Base-by-base conservation (phyloP, 257 asterid genomes). In the Vinca minor region DNA sequence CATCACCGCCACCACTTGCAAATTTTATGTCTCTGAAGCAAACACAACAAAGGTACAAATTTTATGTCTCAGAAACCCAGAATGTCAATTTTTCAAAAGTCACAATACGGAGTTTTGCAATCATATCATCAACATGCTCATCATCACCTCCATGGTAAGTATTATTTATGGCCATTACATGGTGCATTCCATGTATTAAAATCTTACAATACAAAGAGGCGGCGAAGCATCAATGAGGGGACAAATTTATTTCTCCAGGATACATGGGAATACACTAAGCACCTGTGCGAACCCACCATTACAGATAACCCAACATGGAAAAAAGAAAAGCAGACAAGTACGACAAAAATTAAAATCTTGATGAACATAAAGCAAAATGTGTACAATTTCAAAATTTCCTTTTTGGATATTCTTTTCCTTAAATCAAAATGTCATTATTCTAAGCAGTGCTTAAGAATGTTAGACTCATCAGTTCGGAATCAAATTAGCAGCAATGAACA, bases 401-500 rank as follows among this genome's bases (percentile, higher is more conserved):
- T 38, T n/a, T 4, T 12, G 56, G 31, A 21, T 50, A 50, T 50
- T 29, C 5, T 21, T 50, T 20, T 50, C 56, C 56, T 9, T 21
- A 0, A 48, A 10, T 21, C 18, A 50, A 50, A 26, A 2, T 23
- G 57, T 12, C 14, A 1, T 20, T 17, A 25, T 8, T 25, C n/a
- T n/a, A n/a, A n/a, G n/a, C n/a, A n/a, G n/a, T n/a, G 21, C 17
- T 48, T 49, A 2, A 10, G 15, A 49, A 18, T n/a, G 4, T 8
- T 8, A 20, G 54, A 57, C 65, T 56, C 84, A 93, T 97, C 99
- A 93, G 60, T 83, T 81, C 49, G 99, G 95, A 83, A 79, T 79
- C 93, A 93, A 81, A 83, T 93, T 93, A 25, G 99, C 97, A 12
- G 97, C 97, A 1, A 88, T 84, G 56, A 93, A 93, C 47, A 93